phyloP scores from a whole-genome alignment of 2,329 filamentous ascomycete genomes.

The Sclerotinia borealis region DNA sequence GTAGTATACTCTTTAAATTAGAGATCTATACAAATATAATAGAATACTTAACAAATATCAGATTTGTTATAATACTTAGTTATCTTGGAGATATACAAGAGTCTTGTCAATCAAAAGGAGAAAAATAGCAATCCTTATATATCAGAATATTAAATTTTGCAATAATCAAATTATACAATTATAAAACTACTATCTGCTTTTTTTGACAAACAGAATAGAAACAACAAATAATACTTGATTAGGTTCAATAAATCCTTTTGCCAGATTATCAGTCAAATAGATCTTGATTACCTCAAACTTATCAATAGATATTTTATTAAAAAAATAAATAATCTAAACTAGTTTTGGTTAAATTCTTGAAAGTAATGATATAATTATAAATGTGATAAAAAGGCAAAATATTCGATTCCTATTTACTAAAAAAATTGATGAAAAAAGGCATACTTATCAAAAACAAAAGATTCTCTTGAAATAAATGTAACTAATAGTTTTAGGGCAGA shows the following conservation, averaged over 20 bases:
- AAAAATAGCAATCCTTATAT: neutral
- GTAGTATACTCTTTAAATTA: constrained; percentile 19
- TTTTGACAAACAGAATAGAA: too few species aligned
- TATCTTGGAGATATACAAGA: neutral
- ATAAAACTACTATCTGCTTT: constrained; percentile 15
- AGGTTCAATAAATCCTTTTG: too few species aligned
- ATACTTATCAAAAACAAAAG: neutral
- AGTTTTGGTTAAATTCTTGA: too few species aligned
- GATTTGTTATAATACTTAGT: constrained; percentile 14
- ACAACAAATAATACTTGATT: too few species aligned
- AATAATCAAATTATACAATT: constrained; percentile 15
- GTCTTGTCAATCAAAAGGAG: constrained; percentile 9
- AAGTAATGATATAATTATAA: too few species aligned
- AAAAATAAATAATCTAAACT: neutral
- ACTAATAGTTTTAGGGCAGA: neutral
- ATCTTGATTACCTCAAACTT: too few species aligned
- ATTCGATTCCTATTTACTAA: neutral
- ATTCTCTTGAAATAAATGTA: neutral
- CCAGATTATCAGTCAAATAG: too few species aligned
- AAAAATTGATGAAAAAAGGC: neutral
- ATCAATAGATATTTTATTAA: neutral
- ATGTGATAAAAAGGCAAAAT: neutral
- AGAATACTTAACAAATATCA: constrained; percentile 12
- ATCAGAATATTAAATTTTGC: constrained; percentile 10
- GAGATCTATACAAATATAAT: constrained; percentile 16